phyloP scores from a whole-genome alignment of 768 basidiomycete genomes.

The Pleurotus djamor region DNA sequence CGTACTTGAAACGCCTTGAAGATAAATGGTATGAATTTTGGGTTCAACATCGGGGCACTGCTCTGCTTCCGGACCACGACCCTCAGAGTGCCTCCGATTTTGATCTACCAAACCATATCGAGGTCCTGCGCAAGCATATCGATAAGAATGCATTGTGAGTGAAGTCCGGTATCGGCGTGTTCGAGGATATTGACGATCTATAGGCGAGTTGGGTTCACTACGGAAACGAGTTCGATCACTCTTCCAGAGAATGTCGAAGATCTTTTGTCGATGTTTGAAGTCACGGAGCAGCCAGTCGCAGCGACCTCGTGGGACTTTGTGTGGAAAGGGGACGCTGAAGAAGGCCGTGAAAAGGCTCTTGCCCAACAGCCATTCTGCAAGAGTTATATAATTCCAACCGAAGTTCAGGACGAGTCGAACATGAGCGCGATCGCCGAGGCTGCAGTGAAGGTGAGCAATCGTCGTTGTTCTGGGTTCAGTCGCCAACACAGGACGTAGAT shows the following conservation, averaged over 20 bases:
- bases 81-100: constrained; percentile 69
- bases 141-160: constrained; percentile 88
- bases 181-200: constrained; percentile 13
- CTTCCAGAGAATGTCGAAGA: constrained; percentile 44
- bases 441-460: constrained; percentile 58
- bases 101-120: constrained; percentile 76
- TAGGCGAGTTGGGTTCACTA: constrained; percentile 67
- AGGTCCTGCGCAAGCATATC: constrained; percentile 76
- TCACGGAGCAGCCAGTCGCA: constrained; percentile 39
- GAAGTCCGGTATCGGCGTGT: background rate
- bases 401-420: constrained; percentile 27
- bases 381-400: constrained; percentile 31
- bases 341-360: constrained; percentile 70
- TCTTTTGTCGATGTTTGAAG: constrained; percentile 44
- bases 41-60: constrained; percentile 66
- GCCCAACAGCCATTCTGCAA: constrained; percentile 52
- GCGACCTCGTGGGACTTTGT: constrained; percentile 68
- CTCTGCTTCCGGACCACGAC: constrained; percentile 69
- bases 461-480: background rate
- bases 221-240: constrained; percentile 25
- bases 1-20: constrained; percentile 78
- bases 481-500: constrained; percentile 44
- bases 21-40: constrained; percentile 81
- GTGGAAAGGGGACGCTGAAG: constrained; percentile 71
- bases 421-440: constrained; percentile 58